phyloP scores from a whole-genome alignment of 225 moss, liverwort and hornwort species.

The Lunularia cruciata region DNA sequence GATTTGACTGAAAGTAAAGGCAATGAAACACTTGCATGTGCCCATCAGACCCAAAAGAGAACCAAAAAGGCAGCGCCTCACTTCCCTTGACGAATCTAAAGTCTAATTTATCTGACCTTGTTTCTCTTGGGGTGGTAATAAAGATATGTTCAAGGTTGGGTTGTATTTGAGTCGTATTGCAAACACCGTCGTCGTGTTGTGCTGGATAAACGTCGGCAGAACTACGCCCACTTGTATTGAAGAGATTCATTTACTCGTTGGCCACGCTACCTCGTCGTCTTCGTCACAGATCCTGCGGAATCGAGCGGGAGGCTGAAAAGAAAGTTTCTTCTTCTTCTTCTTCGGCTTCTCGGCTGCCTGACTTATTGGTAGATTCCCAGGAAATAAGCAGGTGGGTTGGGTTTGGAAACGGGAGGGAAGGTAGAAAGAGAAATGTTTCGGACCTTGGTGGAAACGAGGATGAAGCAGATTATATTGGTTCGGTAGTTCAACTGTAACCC shows the following conservation, averaged over 20 bases:
- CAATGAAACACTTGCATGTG: background rate
- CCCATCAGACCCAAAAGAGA: background rate
- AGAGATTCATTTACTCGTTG: background rate
- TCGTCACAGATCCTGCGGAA: constrained; percentile 12
- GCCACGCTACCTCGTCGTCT: background rate
- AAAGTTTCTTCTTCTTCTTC: no score
- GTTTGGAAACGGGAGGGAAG: background rate
- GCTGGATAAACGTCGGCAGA: no score
- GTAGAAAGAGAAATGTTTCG: constrained; percentile 2
- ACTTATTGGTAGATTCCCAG: constrained; percentile 7
- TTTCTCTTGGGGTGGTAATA: background rate
- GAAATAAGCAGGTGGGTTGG: constrained; percentile 8
- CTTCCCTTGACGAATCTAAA: background rate
- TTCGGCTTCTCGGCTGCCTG: background rate
- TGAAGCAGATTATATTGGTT: background rate
- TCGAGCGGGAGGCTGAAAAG: no score
- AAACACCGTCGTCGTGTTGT: no score
- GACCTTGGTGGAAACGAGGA: constrained; percentile 1
- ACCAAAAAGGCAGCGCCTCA: background rate
- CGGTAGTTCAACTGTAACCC: background rate
- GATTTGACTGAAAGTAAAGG: background rate
- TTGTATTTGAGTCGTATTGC: no score
- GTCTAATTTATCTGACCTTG: background rate
- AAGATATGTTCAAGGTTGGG: no score
- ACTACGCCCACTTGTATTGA: no score